These are phyloP conservation scores for Rhizopogon sp. DNA, from an alignment of 768 basidiomycete genomes.

Conservation along the genomic window DNA sequence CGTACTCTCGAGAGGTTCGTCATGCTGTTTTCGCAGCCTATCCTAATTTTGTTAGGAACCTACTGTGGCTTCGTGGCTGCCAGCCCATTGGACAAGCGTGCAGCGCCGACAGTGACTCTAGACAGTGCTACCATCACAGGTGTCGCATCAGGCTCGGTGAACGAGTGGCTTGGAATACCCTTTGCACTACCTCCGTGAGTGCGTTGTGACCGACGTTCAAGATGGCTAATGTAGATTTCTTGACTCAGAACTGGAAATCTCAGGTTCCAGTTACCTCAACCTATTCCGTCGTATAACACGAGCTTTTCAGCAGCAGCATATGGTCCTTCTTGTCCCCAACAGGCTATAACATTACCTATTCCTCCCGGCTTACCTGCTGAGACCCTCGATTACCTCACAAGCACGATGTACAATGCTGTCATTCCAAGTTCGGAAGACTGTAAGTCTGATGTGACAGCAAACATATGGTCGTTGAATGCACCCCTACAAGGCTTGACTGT, in stretches of 20 bases:
- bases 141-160: slow-evolving; percentile 13
- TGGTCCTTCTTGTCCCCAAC: slow-evolving; percentile 37
- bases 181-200: slow-evolving; percentile 36
- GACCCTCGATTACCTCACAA: slow-evolving; percentile 16
- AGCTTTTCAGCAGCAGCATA: slow-evolving; percentile 27
- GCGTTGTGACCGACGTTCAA: not conserved
- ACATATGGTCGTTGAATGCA: not conserved
- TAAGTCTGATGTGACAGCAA: slow-evolving; percentile 18
- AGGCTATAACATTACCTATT: slow-evolving; percentile 7
- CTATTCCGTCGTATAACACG: slow-evolving; percentile 25
- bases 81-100: not conserved
- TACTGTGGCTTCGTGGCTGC: not conserved
- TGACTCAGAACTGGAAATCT: slow-evolving; percentile 23
- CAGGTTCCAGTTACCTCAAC: slow-evolving; percentile 32
- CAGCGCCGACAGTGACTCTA: slow-evolving; percentile 20
- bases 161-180: slow-evolving; percentile 36
- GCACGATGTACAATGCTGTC: slow-evolving; percentile 22
- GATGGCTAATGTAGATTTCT: not conserved
- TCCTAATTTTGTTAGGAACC: not conserved
- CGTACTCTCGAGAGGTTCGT: not conserved
- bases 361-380: slow-evolving; percentile 14
- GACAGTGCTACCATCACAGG: slow-evolving; percentile 27
- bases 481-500: slow-evolving; percentile 38
- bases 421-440: slow-evolving; percentile 42
- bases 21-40: not conserved